Conservation (phyloP, 805 yeast species). For the Metschnikowia lochheadii region DNA sequence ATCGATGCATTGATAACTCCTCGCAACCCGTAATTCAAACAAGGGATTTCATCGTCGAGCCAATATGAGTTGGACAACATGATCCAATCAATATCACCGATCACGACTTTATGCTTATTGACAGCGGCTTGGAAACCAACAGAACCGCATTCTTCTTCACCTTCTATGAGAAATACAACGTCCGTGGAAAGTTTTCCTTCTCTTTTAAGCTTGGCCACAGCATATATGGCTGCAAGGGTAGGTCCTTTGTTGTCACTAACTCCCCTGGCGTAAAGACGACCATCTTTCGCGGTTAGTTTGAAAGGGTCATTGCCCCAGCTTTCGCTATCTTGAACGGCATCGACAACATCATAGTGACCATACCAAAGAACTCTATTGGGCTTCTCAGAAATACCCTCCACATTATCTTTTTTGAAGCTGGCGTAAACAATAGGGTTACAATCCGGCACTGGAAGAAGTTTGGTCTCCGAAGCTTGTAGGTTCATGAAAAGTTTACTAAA, state of each 20-base stretch:
- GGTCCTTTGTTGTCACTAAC: slow-evolving; percentile 96
- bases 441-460: slow-evolving; percentile 65
- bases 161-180: slow-evolving; percentile 82
- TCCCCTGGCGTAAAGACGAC: slow-evolving; percentile 87
- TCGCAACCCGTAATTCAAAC: slow-evolving; percentile 89
- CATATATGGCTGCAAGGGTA: slow-evolving; percentile 75
- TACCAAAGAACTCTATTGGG: slow-evolving; percentile 66
- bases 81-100: slow-evolving; percentile 84
- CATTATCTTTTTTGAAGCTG: slow-evolving; percentile 39
- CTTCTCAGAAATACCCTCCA: slow-evolving; percentile 4
- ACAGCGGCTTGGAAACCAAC: slow-evolving; percentile 75
- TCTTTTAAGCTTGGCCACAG: slow-evolving; percentile 69
- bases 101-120: slow-evolving; percentile 41
- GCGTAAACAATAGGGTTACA: slow-evolving; percentile 88
- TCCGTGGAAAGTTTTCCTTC: slow-evolving; percentile 56
- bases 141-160: slow-evolving; percentile 94
- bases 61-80: slow-evolving; percentile 88
- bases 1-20: slow-evolving; percentile 85
- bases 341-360: slow-evolving; percentile 95
- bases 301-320: slow-evolving; percentile 81
- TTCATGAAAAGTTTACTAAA: slow-evolving; percentile 56
- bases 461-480: slow-evolving; percentile 66
- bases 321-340: slow-evolving; percentile 54
- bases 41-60: slow-evolving; percentile 86
- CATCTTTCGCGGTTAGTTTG: slow-evolving; percentile 68